These are phyloP conservation scores for Fusarium albidum DNA, from an alignment of 2,329 filamentous ascomycete genomes.

Conservation along the genomic window DNA sequence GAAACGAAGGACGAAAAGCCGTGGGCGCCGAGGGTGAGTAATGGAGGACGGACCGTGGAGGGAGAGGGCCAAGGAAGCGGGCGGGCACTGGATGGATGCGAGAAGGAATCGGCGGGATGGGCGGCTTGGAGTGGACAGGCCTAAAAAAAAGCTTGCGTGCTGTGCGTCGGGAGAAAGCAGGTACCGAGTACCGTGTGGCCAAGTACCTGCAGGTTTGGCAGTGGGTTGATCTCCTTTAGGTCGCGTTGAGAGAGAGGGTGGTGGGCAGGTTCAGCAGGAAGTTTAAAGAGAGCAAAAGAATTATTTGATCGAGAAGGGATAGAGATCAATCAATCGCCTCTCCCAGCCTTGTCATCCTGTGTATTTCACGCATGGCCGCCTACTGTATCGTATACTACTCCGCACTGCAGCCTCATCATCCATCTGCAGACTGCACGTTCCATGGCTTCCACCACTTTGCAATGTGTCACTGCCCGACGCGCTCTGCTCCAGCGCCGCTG, in stretches of 20 bases:
- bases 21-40: conserved; percentile 12
- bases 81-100: background rate
- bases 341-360: too few relatives aligned
- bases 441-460: background rate
- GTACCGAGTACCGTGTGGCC: conserved; percentile 22
- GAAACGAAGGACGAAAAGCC: conserved; percentile 27
- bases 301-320: background rate
- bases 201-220: conserved; percentile 23
- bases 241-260: background rate
- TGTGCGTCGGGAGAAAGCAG: conserved; percentile 1
- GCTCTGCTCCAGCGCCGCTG: conserved; percentile 9
- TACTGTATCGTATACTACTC: too few relatives aligned
- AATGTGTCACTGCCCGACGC: conserved; percentile 22
- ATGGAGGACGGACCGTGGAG: too few relatives aligned
- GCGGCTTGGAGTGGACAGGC: conserved; percentile 21
- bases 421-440: too few relatives aligned
- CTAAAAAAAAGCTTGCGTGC: conserved; percentile 21
- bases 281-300: background rate
- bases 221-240: conserved; percentile 1
- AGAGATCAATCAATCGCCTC: too few relatives aligned
- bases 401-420: conserved; percentile 13
- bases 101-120: conserved; percentile 24
- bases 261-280: background rate
- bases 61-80: conserved; percentile 9
- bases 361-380: background rate